Base-by-base conservation (phyloP, 805 yeast genomes). In the Kodamaea fukazawae region DNA sequence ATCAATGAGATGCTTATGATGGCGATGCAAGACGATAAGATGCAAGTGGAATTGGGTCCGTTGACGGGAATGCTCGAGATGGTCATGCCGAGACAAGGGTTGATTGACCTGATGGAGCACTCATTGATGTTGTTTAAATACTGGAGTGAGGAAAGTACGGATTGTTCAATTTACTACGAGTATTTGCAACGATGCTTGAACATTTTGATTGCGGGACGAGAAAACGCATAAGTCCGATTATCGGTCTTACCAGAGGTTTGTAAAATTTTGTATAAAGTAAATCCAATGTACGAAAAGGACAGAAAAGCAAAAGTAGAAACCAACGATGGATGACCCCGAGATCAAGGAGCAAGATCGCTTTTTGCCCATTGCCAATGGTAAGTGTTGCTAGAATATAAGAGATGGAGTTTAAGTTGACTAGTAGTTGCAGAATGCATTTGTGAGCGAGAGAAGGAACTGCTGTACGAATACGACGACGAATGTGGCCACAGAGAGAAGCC, bases 261-360 rank as follows among this genome's bases (percentile, higher is more conserved):
- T 29, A 29, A 13, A 29, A 14, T 13, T 29, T 29, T 29, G 32
- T 29, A 29, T 29, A 29, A 10, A 29, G 23, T 6, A 5, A 27
- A 5, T 5, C 29, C 7, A 12, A 16, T 12, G 32, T 14, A n/a
- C n/a, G 6, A 10, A n/a, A 5, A 29, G n/a, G 11, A 5, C 32
- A 14, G 17, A 13, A n/a, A 5, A 6, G 23, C 23, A 8, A 20
- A 20, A 22, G 17, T 32, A 23, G 26, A 40, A 8, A n/a, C 28
- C n/a, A n/a, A n/a, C 36, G 38, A 13, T 46, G 49, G 52, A 37
- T 40, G 71, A 63, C 46, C 65, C 62, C 46, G 73, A 67, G 41
- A 68, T 69, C 45, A 68, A 65, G 41, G 74, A 69, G 45, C 73
- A 67, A 45, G 73, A 68, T 49, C 54, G 74, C 33, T 68, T 51